A percentile compares a stretch with the other conserved stretches of the same genome.
These are phyloP conservation scores for Xylariomycetidae sp. DNA, from an alignment of 2,329 filamentous ascomycete genomes.

Conservation along the genomic window DNA sequence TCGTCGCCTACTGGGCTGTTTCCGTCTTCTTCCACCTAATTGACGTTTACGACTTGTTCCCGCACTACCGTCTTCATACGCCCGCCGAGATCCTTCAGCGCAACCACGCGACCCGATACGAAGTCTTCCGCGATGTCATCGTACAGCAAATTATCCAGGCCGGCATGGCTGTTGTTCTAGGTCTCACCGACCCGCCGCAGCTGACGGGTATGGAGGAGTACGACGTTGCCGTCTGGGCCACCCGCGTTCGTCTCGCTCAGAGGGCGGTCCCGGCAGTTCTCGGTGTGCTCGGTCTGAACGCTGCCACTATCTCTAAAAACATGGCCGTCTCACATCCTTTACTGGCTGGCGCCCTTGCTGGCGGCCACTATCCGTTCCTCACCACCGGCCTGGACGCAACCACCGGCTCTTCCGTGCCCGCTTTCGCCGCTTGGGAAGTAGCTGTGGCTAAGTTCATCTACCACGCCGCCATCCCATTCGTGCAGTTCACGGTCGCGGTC, in stretches of 20 bases:
- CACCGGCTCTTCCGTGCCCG: constrained; percentile 51
- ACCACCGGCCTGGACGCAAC: constrained; percentile 50
- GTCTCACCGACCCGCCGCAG: constrained; percentile 66
- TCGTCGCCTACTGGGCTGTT: constrained; percentile 81
- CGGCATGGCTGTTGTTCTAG: constrained; percentile 59
- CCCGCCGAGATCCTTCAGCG: constrained; percentile 83
- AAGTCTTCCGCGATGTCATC: constrained; percentile 86
- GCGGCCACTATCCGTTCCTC: constrained; percentile 73
- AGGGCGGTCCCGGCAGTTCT: constrained; percentile 69
- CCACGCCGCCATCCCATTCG: constrained; percentile 64
- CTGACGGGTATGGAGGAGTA: constrained; percentile 74
- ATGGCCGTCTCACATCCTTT: constrained; percentile 65
- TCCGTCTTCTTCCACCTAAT: constrained; percentile 84
- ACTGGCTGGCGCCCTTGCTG: constrained; percentile 68
- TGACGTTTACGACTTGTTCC: constrained; percentile 78
- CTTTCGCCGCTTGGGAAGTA: constrained; percentile 82
- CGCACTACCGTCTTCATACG: constrained; percentile 89
- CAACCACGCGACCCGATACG: constrained; percentile 78
- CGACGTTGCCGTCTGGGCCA: constrained; percentile 86
- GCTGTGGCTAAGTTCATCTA: constrained; percentile 70
- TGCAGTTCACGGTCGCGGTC: constrained; percentile 73
- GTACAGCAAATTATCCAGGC: constrained; percentile 90
- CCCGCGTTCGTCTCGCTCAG: constrained; percentile 72
- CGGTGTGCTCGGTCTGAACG: constrained; percentile 68
- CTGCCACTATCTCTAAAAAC: constrained; percentile 67